A percentile compares a stretch with the other conserved stretches of the same genome.
Evolutionary conservation across 1,139 yeast genomes (phyloP).

Genomic region (Trichomonascaceae sp.): DNA sequence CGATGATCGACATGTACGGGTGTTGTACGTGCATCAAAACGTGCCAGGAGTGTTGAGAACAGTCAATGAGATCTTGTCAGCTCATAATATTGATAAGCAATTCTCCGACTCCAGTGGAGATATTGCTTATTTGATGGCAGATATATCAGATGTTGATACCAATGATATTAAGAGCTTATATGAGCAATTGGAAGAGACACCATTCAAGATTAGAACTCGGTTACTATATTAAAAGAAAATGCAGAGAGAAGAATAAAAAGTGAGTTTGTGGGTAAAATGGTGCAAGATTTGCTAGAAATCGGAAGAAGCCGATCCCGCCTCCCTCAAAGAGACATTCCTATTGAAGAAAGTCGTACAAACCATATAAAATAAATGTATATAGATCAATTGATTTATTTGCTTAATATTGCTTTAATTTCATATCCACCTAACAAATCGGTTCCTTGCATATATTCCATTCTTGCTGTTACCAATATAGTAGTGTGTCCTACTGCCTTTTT

Average conservation of each 20-base stretch:
- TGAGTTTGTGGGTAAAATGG: not conserved
- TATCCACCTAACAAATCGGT: not conserved
- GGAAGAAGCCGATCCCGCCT: too few species aligned
- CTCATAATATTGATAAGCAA: constrained; percentile 96
- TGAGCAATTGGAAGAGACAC: constrained; percentile 83
- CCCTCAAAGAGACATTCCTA: not conserved
- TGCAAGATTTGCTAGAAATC: too few species aligned
- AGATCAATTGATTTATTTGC: too few species aligned
- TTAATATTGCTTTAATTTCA: too few species aligned
- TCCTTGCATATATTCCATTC: not conserved
- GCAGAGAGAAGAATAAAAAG: not conserved
- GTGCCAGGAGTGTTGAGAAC: constrained; percentile 99
- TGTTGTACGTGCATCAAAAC: constrained; percentile 90
- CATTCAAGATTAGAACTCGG: constrained; percentile 87
- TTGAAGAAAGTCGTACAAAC: too few species aligned
- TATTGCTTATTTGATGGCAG: constrained; percentile 97
- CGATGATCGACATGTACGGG: constrained; percentile 82
- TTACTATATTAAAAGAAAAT: constrained; percentile 55
- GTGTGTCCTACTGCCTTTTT: not conserved
- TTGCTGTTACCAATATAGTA: not conserved
- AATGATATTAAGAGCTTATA: constrained; percentile 80
- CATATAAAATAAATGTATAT: too few species aligned
- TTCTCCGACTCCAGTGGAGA: constrained; percentile 94
- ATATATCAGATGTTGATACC: constrained; percentile 77
- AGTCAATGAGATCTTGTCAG: constrained; percentile 90